Percentiles rank a stretch among this genome's conserved stretches.
These are phyloP conservation scores for Monilinia aucupariae DNA, from an alignment of 2,329 filamentous ascomycete genomes.

Conservation along the genomic window DNA sequence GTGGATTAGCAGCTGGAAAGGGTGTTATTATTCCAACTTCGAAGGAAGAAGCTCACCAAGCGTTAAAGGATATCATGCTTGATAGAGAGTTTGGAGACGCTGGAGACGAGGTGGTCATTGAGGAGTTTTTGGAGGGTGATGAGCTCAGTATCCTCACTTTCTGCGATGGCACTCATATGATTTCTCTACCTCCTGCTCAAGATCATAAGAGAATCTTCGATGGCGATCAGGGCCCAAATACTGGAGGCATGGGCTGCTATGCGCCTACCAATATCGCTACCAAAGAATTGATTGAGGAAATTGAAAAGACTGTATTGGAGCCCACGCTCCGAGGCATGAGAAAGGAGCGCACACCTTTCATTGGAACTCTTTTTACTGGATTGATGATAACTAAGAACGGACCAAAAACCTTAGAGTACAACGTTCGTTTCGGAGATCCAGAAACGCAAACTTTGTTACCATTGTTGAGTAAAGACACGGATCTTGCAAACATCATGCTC, in stretches of 20 bases:
- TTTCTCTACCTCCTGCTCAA: constrained; percentile 82
- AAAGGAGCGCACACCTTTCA: constrained; percentile 67
- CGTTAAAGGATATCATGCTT: constrained; percentile 85
- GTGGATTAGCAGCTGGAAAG: constrained; percentile 87
- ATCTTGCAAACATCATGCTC: constrained; percentile 83
- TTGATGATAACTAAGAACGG: constrained; percentile 83
- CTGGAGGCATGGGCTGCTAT: constrained; percentile 96
- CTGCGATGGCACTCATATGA: constrained; percentile 80
- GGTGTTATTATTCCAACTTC: constrained; percentile 69
- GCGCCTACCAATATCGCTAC: constrained; percentile 80
- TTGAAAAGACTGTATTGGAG: constrained; percentile 78
- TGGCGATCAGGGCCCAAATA: constrained; percentile 85
- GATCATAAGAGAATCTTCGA: constrained; percentile 96
- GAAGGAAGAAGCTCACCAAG: constrained; percentile 76
- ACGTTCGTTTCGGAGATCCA: constrained; percentile 86
- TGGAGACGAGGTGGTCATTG: constrained; percentile 88
- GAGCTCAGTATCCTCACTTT: constrained; percentile 90
- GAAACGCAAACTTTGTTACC: constrained; percentile 84
- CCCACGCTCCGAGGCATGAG: constrained; percentile 88
- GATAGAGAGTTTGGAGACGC: constrained; percentile 80
- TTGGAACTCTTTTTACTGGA: constrained; percentile 79
- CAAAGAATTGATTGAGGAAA: constrained; percentile 63
- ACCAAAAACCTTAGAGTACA: constrained; percentile 84
- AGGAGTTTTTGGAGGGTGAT: constrained; percentile 87
- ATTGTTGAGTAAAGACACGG: constrained; percentile 69